phyloP scores from a whole-genome alignment of 2,329 filamentous ascomycete species.

The Phaeosphaeriaceae sp. region DNA sequence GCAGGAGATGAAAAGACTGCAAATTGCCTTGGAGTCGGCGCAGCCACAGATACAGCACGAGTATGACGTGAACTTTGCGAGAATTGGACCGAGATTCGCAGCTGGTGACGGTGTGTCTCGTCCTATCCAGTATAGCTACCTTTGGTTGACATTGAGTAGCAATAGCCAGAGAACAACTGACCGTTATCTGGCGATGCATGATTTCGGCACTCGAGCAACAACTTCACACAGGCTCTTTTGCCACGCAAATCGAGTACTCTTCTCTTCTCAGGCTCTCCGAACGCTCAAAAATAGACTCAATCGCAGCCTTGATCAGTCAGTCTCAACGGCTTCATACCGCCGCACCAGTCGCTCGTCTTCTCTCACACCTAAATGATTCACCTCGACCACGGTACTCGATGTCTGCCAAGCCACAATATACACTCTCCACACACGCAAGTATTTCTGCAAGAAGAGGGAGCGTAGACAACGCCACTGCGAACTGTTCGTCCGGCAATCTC shows the following conservation, averaged over 20 bases:
- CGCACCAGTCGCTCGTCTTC: not conserved
- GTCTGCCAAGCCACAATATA: too few relatives aligned
- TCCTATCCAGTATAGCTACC: not conserved
- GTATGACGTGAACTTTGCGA: not conserved
- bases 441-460: too few relatives aligned
- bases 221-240: not conserved
- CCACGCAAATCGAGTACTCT: not conserved
- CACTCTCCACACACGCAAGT: too few relatives aligned
- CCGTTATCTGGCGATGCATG: not conserved
- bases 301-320: not conserved
- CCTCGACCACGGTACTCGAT: too few relatives aligned
- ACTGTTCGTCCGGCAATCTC: too few relatives aligned
- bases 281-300: not conserved
- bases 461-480: too few relatives aligned
- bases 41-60: constrained; percentile 1
- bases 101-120: not conserved
- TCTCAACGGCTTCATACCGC: not conserved
- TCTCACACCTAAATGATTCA: too few relatives aligned
- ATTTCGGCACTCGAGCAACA: not conserved
- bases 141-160: not conserved
- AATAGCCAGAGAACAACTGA: not conserved
- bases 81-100: constrained; percentile 1
- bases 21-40: not conserved
- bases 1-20: not conserved
- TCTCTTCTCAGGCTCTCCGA: not conserved